Conservation (phyloP, 2,329 filamentous ascomycete genomes). For the Phialocephala sp. region DNA sequence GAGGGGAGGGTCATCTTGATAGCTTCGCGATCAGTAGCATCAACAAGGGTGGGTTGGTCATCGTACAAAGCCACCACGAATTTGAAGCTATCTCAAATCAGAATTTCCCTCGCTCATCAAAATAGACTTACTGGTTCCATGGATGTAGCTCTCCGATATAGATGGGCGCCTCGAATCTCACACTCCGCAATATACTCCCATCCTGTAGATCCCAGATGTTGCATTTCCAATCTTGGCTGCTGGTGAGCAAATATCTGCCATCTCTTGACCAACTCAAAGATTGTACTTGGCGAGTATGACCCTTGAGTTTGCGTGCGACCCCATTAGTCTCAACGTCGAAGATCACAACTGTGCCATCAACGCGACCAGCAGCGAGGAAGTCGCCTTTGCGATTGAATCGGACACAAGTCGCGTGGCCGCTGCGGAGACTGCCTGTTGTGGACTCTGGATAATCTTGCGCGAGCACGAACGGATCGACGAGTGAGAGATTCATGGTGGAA, state of each 20-base stretch:
- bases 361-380: constrained; percentile 90
- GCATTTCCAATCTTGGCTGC: constrained; percentile 95
- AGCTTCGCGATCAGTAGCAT: constrained; percentile 72
- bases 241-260: constrained; percentile 88
- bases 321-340: constrained; percentile 99
- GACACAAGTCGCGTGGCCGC: constrained; percentile 67
- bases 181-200: constrained; percentile 75
- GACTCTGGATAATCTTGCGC: constrained; percentile 87
- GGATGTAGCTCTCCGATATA: constrained; percentile 97
- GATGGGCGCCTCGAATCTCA: constrained; percentile 89
- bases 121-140: constrained; percentile 72
- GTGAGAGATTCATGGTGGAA: constrained; percentile 68
- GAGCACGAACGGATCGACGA: constrained; percentile 74
- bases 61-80: constrained; percentile 95
- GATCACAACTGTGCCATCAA: constrained; percentile 92
- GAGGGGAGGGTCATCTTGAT: constrained; percentile 81
- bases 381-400: constrained; percentile 96
- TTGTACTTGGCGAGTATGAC: constrained; percentile 92
- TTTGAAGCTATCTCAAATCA: constrained; percentile 60
- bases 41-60: constrained; percentile 87
- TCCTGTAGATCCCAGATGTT: constrained; percentile 89
- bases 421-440: constrained; percentile 84
- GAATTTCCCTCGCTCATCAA: not conserved
- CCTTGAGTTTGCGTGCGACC: constrained; percentile 89
- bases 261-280: constrained; percentile 94